Conservation (phyloP, 805 yeast genomes). For the Saccharomycopsis capsularis region DNA sequence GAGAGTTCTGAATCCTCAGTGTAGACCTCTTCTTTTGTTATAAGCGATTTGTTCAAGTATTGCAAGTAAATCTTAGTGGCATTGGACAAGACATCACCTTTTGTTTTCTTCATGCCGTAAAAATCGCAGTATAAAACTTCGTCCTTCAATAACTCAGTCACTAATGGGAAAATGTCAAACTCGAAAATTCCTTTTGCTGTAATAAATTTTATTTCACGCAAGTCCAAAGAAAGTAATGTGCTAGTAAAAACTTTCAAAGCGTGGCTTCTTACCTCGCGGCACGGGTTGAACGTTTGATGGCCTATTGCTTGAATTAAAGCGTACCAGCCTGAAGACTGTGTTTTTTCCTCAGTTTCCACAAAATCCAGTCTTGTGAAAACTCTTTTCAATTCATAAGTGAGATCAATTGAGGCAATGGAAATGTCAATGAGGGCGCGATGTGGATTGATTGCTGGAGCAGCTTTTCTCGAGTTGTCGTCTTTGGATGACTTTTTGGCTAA, state of each 20-base stretch:
- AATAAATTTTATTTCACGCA: conserved; percentile 33
- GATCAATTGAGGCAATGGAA: conserved; percentile 54
- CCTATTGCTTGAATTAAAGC: conserved; percentile 78
- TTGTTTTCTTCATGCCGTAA: conserved; percentile 56
- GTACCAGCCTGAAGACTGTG: conserved; percentile 31
- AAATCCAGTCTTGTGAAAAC: conserved; percentile 31
- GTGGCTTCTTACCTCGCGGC: conserved; percentile 62
- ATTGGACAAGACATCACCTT: conserved; percentile 58
- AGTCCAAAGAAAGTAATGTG: conserved; percentile 38
- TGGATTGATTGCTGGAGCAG: conserved; percentile 30
- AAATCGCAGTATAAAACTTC: conserved; percentile 57
- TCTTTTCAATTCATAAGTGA: conserved; percentile 47
- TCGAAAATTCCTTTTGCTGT: conserved; percentile 57
- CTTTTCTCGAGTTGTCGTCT: conserved; percentile 32
- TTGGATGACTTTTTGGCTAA: conserved; percentile 38
- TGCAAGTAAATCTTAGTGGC: conserved; percentile 59
- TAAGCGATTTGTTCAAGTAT: conserved; percentile 30
- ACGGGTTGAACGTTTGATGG: conserved; percentile 85
- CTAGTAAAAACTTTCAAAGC: conserved; percentile 58
- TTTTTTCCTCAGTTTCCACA: conserved; percentile 29
- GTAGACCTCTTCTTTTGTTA: conserved; percentile 7
- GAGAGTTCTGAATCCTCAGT: conserved; percentile 14
- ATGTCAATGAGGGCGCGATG: conserved; percentile 48
- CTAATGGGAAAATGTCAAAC: conserved; percentile 66
- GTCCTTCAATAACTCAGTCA: conserved; percentile 58